These are phyloP conservation scores for Lachnellula occidentalis DNA, from an alignment of 2,329 filamentous ascomycete species.

Conservation along the genomic window DNA sequence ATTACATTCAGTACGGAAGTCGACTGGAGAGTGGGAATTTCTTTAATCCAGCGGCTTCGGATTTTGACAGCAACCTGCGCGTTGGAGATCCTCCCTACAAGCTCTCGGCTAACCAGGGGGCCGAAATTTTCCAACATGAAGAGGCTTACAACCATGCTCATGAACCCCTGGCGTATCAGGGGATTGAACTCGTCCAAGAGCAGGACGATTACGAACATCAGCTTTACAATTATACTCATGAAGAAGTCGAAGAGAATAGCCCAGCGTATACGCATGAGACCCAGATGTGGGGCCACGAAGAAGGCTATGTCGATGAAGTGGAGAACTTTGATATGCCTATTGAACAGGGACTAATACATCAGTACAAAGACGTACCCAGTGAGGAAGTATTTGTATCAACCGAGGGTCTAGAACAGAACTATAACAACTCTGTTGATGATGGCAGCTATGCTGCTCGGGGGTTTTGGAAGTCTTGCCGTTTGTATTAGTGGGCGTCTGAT, in stretches of 20 bases:
- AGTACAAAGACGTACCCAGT: neutral
- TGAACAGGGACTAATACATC: neutral
- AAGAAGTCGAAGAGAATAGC: neutral
- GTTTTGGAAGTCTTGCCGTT: constrained; percentile 13
- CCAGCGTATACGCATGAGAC: neutral
- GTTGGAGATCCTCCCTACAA: neutral
- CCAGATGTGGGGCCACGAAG: neutral
- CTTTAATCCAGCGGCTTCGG: neutral
- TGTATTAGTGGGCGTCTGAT: constrained; percentile 3
- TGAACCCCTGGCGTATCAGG: neutral
- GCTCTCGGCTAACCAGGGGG: no score
- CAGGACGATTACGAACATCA: neutral
- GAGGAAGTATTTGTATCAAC: neutral
- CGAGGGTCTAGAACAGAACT: neutral
- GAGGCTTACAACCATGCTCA: no score
- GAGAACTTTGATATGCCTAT: neutral
- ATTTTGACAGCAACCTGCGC: neutral
- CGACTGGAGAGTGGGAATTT: neutral
- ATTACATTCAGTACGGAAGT: neutral
- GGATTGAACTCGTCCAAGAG: neutral
- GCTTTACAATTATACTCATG: neutral
- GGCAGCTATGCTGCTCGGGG: neutral
- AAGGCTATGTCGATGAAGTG: neutral
- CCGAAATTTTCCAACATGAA: no score
- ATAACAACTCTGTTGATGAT: neutral